Evolutionary conservation across 306 rosid species (phyloP), one percentile per base, ranked within the genome.

Genomic region (Glycine latifolia): DNA sequence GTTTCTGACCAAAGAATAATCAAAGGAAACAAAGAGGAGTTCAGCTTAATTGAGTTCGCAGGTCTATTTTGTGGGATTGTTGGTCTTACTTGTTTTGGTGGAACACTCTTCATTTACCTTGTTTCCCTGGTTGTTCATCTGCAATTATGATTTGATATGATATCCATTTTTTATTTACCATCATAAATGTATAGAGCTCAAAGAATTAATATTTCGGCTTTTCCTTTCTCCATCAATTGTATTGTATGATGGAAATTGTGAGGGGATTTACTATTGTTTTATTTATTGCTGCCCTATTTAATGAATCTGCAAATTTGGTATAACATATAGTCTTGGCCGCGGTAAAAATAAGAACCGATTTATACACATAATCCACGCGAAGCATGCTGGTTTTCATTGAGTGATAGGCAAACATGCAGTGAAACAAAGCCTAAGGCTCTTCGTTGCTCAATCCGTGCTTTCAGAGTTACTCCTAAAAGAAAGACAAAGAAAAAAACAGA

Each of bases 71-170:
- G 80, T 63, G 81, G 84, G 2, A 77, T 85, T 75, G 13, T 91
- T 80, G 87, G 89, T 49, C 71, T 77, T 37, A 89, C 96, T 5
- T 85, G 79, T 35, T 87, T 85, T 61, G 16, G 35, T 71, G 92
- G 90, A 71, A 78, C 87, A 9, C 77, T 87, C 46, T 50, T 83
- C 50, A 78, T 89, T 44, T 88, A 65, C 74, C 88, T 91, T 66
- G 53, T 87, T 69, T 88, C 91, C 16, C 7, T 88, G 14, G 8
- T 88, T 74, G 49, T 84, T 73, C 88, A 82, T 84, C 20, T 84
- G 37, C 88, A 78, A 56, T 69, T 79, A 52, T 81, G 50, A 70
- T 15, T 63, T 20, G 26, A 10, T 44, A 8, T 41, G 9, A 7
- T 11, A 5, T 65, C 47, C 47, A 43, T 39, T 2, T 60, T 55